Conservation (phyloP, 2,329 filamentous ascomycete genomes). For the Cercospora berteroae region DNA sequence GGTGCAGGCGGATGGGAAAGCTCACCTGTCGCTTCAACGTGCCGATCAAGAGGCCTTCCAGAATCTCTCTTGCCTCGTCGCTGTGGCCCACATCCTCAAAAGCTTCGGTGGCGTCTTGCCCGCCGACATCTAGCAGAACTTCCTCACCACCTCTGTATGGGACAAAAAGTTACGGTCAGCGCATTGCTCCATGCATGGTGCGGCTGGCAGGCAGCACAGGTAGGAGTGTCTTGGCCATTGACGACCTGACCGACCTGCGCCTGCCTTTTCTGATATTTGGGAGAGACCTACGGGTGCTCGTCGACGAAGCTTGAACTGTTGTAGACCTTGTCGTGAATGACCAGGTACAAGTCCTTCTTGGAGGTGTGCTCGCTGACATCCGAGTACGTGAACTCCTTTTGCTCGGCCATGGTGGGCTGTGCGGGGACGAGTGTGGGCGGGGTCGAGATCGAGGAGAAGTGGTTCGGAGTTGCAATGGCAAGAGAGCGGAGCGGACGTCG, state of each 20-base stretch:
- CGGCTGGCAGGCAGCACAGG: neutral
- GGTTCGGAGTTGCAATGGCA: neutral
- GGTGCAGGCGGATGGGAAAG: constrained; percentile 13
- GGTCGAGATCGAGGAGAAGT: neutral
- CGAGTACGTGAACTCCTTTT: constrained; percentile 68
- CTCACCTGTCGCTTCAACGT: constrained; percentile 76
- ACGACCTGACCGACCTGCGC: too few species aligned
- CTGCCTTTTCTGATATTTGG: neutral
- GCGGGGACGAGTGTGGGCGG: neutral
- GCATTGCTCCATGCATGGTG: neutral
- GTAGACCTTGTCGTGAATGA: constrained; percentile 97
- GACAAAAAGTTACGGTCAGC: constrained; percentile 11
- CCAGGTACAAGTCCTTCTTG: constrained; percentile 91
- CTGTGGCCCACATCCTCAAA: constrained; percentile 99
- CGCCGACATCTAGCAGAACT: constrained; percentile 91
- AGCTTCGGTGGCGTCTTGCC: constrained; percentile 94
- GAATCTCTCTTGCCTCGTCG: constrained; percentile 94
- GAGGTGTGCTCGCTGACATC: constrained; percentile 82
- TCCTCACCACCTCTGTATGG: constrained; percentile 85
- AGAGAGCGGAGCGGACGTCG: neutral
- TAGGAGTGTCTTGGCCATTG: constrained; percentile 2
- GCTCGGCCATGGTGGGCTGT: constrained; percentile 48
- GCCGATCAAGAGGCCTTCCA: constrained; percentile 73
- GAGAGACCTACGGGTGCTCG: constrained; percentile 77
- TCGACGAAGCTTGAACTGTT: constrained; percentile 84